A percentile compares a stretch with the other conserved stretches of the same genome.
phyloP scores from a whole-genome alignment of 2,329 filamentous ascomycete species.

The Scopulariopsis brevicaulis region DNA sequence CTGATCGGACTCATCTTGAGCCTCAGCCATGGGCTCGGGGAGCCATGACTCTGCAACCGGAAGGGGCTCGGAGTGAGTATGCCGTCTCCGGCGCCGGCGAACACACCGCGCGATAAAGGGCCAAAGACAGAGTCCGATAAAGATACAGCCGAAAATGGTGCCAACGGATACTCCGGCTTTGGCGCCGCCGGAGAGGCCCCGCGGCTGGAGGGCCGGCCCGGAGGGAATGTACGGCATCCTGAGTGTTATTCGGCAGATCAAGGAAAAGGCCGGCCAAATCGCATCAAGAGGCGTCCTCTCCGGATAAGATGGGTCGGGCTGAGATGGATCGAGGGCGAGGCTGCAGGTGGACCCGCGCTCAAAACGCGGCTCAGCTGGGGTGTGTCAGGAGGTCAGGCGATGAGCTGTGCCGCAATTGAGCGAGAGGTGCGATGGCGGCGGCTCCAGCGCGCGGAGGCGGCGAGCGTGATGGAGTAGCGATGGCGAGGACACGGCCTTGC shows the following conservation, averaged over 20 bases:
- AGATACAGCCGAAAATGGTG: slow-evolving; percentile 17
- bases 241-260: neutral
- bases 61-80: neutral
- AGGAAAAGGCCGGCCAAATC: neutral
- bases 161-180: slow-evolving; percentile 51
- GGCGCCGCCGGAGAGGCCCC: slow-evolving; percentile 26
- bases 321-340: slow-evolving; percentile 1
- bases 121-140: slow-evolving; percentile 8
- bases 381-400: neutral
- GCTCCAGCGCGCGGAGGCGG: neutral
- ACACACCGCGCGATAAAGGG: slow-evolving; percentile 8
- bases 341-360: slow-evolving; percentile 1
- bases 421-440: neutral
- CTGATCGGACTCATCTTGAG: neutral
- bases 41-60: neutral
- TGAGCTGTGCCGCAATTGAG: neutral
- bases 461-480: neutral
- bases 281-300: neutral
- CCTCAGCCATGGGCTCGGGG: neutral
- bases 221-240: neutral
- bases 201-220: neutral
- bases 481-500: neutral
- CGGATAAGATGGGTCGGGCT: neutral
- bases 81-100: slow-evolving; percentile 5
- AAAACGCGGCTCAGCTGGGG: neutral